Base-by-base conservation (phyloP, 805 yeast genomes). In the Jamesozyma lodderae region DNA sequence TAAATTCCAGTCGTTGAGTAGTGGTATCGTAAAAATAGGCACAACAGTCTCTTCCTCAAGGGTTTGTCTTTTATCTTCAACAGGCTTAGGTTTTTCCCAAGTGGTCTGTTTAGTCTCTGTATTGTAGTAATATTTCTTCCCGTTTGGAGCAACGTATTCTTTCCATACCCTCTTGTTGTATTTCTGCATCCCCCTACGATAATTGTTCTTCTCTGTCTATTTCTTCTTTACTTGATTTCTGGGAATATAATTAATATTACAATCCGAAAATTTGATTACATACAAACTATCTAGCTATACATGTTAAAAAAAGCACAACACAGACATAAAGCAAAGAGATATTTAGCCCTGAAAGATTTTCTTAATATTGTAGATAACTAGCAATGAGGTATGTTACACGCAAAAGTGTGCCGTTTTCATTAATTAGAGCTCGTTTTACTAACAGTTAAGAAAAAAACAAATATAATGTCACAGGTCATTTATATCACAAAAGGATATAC, bases 401-500 rank as follows among this genome's bases (percentile, higher is more conserved):
- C n/a, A n/a, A n/a, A n/a, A n/a, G n/a, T n/a, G n/a, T n/a, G n/a
- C n/a, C n/a, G n/a, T n/a, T n/a, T n/a, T n/a, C n/a, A n/a, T n/a
- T n/a, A n/a, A n/a, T 8, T 16, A 9, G 10, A 6, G 23, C 26
- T 17, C n/a, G 10, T 28, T 35, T 22, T 22, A 8, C 10, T 22
- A 8, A 8, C 10, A 8, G 24, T 10, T 22, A 10, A 8, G 24
- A 22, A 22, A 10, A 10, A 22, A 22, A 22, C 7, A 22, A 22
- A 22, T 8, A 22, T 7, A 14, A 16, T n/a, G n/a, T n/a, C 21
- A 11, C 30, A 59, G 61, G 38, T 44, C 67, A 3, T 69, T 66
- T 41, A 55, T 71, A 35, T 60, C 69, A n/a, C 64, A 72, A 13
- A 62, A 67, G 16, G 72, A 73, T 46, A 67, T 77, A 1, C 96